phyloP scores from a whole-genome alignment of 257 asterid species.

The Solanum tacnaense region DNA sequence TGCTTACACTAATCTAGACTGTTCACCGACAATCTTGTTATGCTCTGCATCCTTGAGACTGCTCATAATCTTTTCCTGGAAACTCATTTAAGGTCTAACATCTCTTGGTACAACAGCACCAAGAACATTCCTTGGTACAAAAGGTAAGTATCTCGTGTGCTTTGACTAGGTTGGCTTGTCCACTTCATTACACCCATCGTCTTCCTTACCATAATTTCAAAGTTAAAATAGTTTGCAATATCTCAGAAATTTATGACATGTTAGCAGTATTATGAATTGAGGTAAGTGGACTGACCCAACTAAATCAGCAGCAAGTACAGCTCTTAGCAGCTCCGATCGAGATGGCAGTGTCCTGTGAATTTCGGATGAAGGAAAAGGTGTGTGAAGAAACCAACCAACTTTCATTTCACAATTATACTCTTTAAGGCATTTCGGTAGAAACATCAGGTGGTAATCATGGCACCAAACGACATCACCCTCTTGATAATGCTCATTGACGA shows the following conservation, averaged over 20 bases:
- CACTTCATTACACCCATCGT: background rate
- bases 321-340: slow-evolving; percentile 67
- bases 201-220: background rate
- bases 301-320: slow-evolving; percentile 85
- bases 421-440: slow-evolving; percentile 73
- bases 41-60: background rate
- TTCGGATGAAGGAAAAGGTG: slow-evolving; percentile 88
- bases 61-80: background rate
- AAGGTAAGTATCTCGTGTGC: background rate
- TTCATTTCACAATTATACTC: slow-evolving; percentile 62
- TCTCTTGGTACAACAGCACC: background rate
- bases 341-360: slow-evolving; percentile 81
- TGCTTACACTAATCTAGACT: background rate
- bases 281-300: slow-evolving; percentile 52
- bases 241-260: background rate
- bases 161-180: background rate
- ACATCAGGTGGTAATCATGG: slow-evolving; percentile 90
- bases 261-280: background rate
- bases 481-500: slow-evolving; percentile 60
- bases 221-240: background rate
- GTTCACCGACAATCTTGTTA: background rate
- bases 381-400: slow-evolving; percentile 94
- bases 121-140: background rate
- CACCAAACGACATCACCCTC: slow-evolving; percentile 96
- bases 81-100: background rate